These are phyloP conservation scores for Allantophomopsis cytisporea DNA, from an alignment of 2,329 filamentous ascomycete genomes.

Conservation along the genomic window DNA sequence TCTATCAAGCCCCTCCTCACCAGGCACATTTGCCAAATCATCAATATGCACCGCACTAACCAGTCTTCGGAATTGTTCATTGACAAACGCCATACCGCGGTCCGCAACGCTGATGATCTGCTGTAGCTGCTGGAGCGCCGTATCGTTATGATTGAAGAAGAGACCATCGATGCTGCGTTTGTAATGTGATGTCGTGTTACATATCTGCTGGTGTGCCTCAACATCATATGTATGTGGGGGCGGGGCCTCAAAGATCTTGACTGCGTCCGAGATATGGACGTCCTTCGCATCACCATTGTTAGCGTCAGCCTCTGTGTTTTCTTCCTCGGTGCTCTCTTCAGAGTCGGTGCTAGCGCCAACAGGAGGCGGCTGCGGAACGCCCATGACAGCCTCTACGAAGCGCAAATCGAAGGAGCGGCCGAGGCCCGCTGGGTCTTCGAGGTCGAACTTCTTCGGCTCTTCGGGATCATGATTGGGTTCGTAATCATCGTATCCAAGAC, in stretches of 20 bases:
- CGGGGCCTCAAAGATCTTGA: neutral
- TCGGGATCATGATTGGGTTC: conserved; percentile 5
- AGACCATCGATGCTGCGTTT: conserved; percentile 17
- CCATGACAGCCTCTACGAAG: conserved; percentile 17
- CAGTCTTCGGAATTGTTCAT: neutral
- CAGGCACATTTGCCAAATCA: neutral
- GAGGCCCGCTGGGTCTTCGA: conserved; percentile 10
- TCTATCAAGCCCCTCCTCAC: neutral
- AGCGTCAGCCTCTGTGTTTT: neutral
- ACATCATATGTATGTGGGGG: conserved; percentile 11
- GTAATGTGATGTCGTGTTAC: conserved; percentile 16
- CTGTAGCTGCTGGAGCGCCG: conserved; percentile 14
- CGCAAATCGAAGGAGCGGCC: conserved; percentile 16
- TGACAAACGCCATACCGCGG: conserved; percentile 11
- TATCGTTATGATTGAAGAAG: conserved; percentile 18
- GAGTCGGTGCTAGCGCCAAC: neutral
- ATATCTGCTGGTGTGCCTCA: conserved; percentile 12
- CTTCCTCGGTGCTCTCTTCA: neutral
- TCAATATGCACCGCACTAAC: too few species aligned
- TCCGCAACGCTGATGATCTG: conserved; percentile 17
- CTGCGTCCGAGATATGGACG: neutral
- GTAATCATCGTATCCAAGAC: conserved; percentile 19
- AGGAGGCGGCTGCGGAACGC: neutral
- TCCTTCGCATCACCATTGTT: neutral
- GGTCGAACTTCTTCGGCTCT: conserved; percentile 12